Conservation (phyloP, 2,329 filamentous ascomycete genomes). For the Fusarium anthophilum region DNA sequence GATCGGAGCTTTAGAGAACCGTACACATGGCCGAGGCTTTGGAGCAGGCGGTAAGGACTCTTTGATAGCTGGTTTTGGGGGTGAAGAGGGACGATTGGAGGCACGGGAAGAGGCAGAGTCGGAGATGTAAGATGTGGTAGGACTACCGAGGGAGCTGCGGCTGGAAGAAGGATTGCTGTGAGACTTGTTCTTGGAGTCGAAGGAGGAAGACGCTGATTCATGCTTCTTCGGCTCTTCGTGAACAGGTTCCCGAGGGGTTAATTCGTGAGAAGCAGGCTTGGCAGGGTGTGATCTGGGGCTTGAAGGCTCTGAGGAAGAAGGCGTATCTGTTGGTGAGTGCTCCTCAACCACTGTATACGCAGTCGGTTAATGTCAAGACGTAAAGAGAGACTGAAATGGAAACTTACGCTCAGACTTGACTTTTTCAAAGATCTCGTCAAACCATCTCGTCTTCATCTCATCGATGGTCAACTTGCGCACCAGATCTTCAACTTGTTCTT, state of each 20-base stretch:
- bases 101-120: conserved; percentile 28
- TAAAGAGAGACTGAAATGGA: not conserved
- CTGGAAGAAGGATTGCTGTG: not conserved
- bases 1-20: conserved; percentile 45
- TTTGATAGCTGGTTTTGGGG: conserved; percentile 2
- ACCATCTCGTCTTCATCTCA: conserved; percentile 40
- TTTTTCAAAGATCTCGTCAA: conserved; percentile 42
- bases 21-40: conserved; percentile 42
- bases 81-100: conserved; percentile 18
- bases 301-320: conserved; percentile 31
- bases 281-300: conserved; percentile 30
- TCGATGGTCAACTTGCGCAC: conserved; percentile 37
- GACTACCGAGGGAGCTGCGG: conserved; percentile 16
- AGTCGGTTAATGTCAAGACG: not conserved
- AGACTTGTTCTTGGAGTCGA: not conserved
- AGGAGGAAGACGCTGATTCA: not conserved
- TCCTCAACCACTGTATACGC: conserved; percentile 34
- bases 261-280: conserved; percentile 3
- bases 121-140: conserved; percentile 33
- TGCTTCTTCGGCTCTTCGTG: conserved; percentile 30
- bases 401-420: conserved; percentile 42
- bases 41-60: conserved; percentile 14
- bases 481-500: conserved; percentile 40
- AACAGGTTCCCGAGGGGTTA: conserved; percentile 29
- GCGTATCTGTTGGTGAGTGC: conserved; percentile 23